Conservation (phyloP, 2,329 filamentous ascomycete genomes). For the Ophiocordyceps sinensis region DNA sequence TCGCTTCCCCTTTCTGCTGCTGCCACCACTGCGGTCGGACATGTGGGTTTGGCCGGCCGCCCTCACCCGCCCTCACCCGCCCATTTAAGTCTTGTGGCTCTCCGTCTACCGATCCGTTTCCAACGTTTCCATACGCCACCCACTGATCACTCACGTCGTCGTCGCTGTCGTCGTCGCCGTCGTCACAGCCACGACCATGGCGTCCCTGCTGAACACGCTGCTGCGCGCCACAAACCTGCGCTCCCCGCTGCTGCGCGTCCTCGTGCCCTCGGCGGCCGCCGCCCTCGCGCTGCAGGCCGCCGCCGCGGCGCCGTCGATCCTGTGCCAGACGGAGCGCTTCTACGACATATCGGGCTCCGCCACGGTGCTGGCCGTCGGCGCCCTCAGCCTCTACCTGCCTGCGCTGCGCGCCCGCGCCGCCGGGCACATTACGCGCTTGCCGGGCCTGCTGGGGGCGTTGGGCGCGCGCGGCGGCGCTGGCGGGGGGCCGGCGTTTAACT, state of each 20-base stretch:
- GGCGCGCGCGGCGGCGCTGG: not conserved
- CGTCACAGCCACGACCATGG: conserved; percentile 15
- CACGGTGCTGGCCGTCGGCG: conserved; percentile 51
- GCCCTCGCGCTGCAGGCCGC: conserved; percentile 49
- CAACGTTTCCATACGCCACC: too few relatives aligned
- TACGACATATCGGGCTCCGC: conserved; percentile 54
- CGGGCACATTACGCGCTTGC: conserved; percentile 16
- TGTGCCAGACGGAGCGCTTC: conserved; percentile 47
- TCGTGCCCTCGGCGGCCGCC: conserved; percentile 46
- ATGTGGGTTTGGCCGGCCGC: not conserved
- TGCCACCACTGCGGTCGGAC: too few relatives aligned
- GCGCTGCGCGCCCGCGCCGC: conserved; percentile 38
- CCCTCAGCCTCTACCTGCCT: conserved; percentile 46
- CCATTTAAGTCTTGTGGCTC: too few relatives aligned
- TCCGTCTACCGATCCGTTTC: too few relatives aligned
- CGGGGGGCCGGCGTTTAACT: conserved; percentile 30
- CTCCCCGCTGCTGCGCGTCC: conserved; percentile 45
- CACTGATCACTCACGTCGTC: too few relatives aligned
- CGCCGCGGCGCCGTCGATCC: conserved; percentile 47
- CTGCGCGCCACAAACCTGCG: conserved; percentile 47
- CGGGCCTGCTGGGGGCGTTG: conserved; percentile 5
- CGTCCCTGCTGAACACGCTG: conserved; percentile 27
- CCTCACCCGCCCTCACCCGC: too few relatives aligned
- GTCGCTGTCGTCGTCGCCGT: too few relatives aligned
- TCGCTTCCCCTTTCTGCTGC: too few relatives aligned